These are phyloP conservation scores for Hypoxylon sp. DNA, from an alignment of 2,329 filamentous ascomycete species.

Conservation along the genomic window DNA sequence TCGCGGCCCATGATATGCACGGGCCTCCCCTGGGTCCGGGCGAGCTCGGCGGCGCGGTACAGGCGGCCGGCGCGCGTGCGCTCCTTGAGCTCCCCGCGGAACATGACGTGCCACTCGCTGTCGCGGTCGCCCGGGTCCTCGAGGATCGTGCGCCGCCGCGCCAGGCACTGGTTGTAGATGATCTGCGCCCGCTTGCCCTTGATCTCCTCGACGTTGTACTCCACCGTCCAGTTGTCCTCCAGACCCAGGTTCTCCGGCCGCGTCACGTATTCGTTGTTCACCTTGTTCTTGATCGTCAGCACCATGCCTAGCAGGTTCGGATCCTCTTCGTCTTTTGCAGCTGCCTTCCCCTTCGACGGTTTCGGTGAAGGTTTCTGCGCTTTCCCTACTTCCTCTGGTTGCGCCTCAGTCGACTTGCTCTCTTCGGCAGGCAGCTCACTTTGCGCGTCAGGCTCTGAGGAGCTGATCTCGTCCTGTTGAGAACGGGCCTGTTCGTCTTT, in stretches of 20 bases:
- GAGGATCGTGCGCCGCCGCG: conserved; percentile 64
- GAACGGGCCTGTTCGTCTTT: conserved; percentile 38
- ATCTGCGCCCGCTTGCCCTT: conserved; percentile 55
- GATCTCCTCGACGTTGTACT: conserved; percentile 80
- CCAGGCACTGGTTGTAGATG: conserved; percentile 68
- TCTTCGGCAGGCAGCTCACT: conserved; percentile 8
- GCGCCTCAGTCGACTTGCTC: conserved; percentile 6
- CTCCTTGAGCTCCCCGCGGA: conserved; percentile 55
- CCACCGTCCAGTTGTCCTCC: conserved; percentile 76
- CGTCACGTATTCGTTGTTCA: conserved; percentile 72
- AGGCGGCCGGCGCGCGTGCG: conserved; percentile 65
- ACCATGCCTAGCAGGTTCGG: conserved; percentile 73
- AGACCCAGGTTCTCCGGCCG: conserved; percentile 67
- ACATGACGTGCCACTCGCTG: conserved; percentile 61
- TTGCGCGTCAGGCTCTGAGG: conserved; percentile 10
- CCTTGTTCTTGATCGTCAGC: conserved; percentile 76
- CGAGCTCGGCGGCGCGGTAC: conserved; percentile 68
- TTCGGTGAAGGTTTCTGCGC: conserved; percentile 20
- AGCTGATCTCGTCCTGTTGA: conserved; percentile 7
- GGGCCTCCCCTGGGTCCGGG: conserved; percentile 60
- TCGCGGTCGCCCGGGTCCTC: conserved; percentile 57
- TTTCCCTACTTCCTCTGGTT: conserved; percentile 1
- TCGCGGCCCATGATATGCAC: conserved; percentile 61
- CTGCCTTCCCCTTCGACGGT: conserved; percentile 15
- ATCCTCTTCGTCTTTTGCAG: conserved; percentile 25